Conservation (phyloP, 768 basidiomycete species). For the Mrakia frigida region DNA sequence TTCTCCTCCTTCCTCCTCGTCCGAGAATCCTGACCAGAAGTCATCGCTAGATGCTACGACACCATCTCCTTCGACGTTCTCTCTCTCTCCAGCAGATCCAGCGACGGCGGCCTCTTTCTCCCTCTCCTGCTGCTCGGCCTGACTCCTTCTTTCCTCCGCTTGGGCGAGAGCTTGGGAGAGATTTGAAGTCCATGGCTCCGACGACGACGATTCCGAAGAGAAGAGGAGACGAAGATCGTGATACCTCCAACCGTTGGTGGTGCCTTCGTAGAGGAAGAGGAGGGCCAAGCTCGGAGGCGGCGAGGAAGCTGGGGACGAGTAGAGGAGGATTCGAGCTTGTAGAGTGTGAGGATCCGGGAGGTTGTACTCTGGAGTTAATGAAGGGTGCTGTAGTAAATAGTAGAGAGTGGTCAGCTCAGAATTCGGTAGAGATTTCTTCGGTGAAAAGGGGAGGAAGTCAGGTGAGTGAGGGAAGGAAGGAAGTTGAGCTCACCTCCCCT, state of each 20-base stretch:
- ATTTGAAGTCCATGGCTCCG: neutral
- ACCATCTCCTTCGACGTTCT: conserved; percentile 17
- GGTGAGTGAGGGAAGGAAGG: neutral
- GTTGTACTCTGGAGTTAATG: conserved; percentile 13
- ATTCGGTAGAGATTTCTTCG: neutral
- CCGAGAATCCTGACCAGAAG: conserved; percentile 14
- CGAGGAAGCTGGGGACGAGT: neutral
- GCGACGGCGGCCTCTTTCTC: neutral
- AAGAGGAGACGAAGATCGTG: conserved; percentile 5
- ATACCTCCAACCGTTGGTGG: conserved; percentile 16
- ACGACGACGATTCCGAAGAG: neutral
- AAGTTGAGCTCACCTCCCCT: conserved; percentile 15
- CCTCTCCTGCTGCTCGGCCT: neutral
- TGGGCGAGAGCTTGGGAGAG: neutral
- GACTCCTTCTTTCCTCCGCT: neutral
- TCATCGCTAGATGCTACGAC: neutral
- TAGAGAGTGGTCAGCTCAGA: neutral
- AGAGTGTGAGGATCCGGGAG: conserved; percentile 25
- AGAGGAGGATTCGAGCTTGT: conserved; percentile 22
- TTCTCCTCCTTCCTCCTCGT: conserved; percentile 6
- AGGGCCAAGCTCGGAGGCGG: conserved; percentile 8
- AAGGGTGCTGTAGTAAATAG: conserved; percentile 18
- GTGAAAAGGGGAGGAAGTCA: neutral
- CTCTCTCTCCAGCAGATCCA: neutral
- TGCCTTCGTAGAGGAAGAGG: conserved; percentile 20